phyloP scores from a whole-genome alignment of 176 grass and related monocot species.

The Phoenix roebelenii region DNA sequence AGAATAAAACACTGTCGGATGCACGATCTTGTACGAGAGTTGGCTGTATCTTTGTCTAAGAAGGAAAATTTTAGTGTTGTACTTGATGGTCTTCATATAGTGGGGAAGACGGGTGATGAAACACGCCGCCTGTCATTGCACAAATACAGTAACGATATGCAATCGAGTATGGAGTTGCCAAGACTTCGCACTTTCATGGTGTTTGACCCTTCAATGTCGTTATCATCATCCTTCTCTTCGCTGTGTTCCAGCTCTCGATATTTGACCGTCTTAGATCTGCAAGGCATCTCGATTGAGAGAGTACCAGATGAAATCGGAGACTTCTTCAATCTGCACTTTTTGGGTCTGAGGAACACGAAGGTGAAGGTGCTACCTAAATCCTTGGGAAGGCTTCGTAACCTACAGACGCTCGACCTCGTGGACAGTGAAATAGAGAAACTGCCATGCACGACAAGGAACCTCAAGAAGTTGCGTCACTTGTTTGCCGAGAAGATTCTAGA shows the following conservation, averaged over 20 bases:
- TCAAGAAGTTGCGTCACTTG: slow-evolving; percentile 22
- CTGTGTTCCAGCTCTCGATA: slow-evolving; percentile 1
- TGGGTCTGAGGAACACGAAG: slow-evolving; percentile 26
- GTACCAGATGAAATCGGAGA: slow-evolving; percentile 19
- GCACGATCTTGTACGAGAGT: slow-evolving; percentile 42
- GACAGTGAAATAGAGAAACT: neutral
- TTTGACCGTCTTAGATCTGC: slow-evolving; percentile 17
- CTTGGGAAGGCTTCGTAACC: slow-evolving; percentile 6
- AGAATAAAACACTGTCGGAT: slow-evolving; percentile 21
- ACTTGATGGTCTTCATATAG: neutral
- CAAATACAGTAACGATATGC: neutral
- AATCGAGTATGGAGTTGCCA: neutral
- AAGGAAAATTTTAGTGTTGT: slow-evolving; percentile 26
- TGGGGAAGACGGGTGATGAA: neutral
- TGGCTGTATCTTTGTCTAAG: slow-evolving; percentile 20
- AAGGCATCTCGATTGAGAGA: neutral
- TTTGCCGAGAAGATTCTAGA: slow-evolving; percentile 4
- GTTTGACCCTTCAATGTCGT: slow-evolving; percentile 9
- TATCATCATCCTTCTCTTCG: neutral
- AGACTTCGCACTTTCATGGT: slow-evolving; percentile 17
- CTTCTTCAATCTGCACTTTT: slow-evolving; percentile 28
- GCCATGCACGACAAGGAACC: neutral
- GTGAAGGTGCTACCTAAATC: slow-evolving; percentile 24
- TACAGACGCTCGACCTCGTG: slow-evolving; percentile 9
- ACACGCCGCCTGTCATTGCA: slow-evolving; percentile 18